Evolutionary conservation across 2,329 filamentous ascomycete genomes (phyloP).

Genomic region (Salinomyces thailandicus): DNA sequence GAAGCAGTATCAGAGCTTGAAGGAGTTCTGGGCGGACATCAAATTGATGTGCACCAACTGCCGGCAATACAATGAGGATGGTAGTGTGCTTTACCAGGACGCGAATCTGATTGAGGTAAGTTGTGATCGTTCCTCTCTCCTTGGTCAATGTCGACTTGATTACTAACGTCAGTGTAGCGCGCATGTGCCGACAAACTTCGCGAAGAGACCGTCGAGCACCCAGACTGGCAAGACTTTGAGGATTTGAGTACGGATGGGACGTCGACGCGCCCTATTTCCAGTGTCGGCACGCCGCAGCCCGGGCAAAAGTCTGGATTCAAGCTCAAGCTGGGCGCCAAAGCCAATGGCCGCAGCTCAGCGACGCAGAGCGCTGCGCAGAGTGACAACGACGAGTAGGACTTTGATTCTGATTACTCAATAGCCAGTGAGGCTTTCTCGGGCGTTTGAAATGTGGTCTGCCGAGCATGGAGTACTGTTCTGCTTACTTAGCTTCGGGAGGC

Average conservation of each 20-base stretch:
- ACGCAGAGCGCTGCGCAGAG: constrained; percentile 39
- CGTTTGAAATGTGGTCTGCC: not conserved
- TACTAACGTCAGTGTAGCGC: constrained; percentile 9
- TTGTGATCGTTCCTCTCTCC: constrained; percentile 12
- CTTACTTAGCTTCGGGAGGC: not conserved
- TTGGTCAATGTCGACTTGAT: no score
- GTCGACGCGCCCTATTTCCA: constrained; percentile 42
- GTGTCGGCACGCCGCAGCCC: constrained; percentile 51
- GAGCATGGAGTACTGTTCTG: not conserved
- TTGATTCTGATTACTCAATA: no score
- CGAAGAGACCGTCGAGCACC: constrained; percentile 44
- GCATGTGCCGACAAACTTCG: constrained; percentile 42
- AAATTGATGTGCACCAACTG: constrained; percentile 81
- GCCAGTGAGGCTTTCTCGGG: not conserved
- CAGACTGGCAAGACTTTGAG: constrained; percentile 47
- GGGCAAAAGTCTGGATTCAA: constrained; percentile 47
- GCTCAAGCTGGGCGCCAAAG: constrained; percentile 47
- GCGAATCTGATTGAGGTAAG: constrained; percentile 85
- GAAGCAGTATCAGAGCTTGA: constrained; percentile 76
- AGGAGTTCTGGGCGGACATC: constrained; percentile 74
- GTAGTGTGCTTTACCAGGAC: constrained; percentile 82
- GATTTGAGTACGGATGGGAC: constrained; percentile 41
- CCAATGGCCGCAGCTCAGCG: constrained; percentile 24
- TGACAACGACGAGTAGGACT: constrained; percentile 43
- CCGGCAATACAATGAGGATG: constrained; percentile 92